Conservation (phyloP, 352 stramenopile species). For the Thalassiosira ordinaria region DNA sequence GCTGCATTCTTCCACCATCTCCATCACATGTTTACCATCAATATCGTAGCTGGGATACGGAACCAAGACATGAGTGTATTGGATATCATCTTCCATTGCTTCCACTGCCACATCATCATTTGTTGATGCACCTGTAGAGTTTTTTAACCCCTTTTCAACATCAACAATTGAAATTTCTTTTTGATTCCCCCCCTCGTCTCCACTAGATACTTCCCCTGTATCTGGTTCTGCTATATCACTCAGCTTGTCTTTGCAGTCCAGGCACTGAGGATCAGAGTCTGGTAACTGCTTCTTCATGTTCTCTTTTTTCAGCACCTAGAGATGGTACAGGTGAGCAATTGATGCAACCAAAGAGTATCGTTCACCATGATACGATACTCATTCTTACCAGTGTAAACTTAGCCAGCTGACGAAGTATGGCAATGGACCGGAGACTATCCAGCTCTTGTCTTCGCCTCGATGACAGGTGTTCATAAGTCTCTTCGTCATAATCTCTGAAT, state of each 20-base stretch:
- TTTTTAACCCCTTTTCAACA: neutral
- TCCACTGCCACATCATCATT: neutral
- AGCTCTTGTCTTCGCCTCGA: conserved; percentile 23
- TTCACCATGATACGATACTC: neutral
- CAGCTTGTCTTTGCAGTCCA: neutral
- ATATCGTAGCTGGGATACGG: conserved; percentile 1
- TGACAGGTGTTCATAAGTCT: conserved; percentile 19
- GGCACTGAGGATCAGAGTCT: neutral
- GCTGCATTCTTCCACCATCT: neutral
- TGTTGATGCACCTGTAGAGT: neutral
- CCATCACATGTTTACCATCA: conserved; percentile 1
- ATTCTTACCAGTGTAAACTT: conserved; percentile 39
- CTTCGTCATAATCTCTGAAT: neutral
- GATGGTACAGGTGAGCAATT: neutral
- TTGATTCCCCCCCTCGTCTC: neutral
- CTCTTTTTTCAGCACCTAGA: conserved; percentile 15
- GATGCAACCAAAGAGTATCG: neutral
- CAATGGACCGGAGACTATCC: conserved; percentile 29
- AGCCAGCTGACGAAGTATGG: conserved; percentile 18
- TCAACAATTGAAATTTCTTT: neutral
- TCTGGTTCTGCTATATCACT: conserved; percentile 2
- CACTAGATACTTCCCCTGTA: neutral
- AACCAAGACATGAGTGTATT: conserved; percentile 20
- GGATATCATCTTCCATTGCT: neutral
- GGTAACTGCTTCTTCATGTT: conserved; percentile 4